A percentile compares a stretch with the other conserved stretches of the same genome.
Conservation (phyloP, 2,329 filamentous ascomycete genomes). For the Talaromyces albobiverticillius region DNA sequence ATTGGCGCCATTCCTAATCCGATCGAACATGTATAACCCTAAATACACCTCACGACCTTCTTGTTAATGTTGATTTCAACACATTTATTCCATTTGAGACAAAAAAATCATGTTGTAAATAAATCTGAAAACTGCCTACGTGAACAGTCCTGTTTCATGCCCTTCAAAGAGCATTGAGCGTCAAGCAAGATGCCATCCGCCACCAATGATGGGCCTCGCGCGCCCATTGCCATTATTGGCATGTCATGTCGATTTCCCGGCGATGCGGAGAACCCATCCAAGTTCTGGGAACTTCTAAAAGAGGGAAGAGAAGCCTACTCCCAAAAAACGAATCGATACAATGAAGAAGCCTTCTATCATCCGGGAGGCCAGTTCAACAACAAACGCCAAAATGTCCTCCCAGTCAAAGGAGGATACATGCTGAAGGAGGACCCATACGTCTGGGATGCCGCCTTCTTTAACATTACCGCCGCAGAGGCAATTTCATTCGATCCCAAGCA, state of each 20-base stretch:
- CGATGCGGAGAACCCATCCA: conserved; percentile 13
- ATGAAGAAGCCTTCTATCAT: conserved; percentile 17
- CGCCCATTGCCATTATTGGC: conserved; percentile 23
- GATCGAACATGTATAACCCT: no score
- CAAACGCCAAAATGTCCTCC: neutral
- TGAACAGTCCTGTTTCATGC: no score
- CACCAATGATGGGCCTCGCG: no score
- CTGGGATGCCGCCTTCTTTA: conserved; percentile 25
- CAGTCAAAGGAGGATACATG: conserved; percentile 19
- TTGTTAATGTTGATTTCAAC: no score
- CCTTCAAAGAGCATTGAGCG: no score
- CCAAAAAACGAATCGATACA: neutral
- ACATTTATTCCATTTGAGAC: no score
- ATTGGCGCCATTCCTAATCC: no score
- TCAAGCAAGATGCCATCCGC: no score
- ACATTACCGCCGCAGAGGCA: conserved; percentile 15
- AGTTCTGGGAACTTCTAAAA: conserved; percentile 21
- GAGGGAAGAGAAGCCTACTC: neutral
- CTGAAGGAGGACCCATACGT: conserved; percentile 17
- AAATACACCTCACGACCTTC: no score
- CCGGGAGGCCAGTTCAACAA: conserved; percentile 8
- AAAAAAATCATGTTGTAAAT: no score
- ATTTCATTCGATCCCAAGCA: conserved; percentile 13
- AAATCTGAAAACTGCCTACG: no score
- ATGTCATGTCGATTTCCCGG: conserved; percentile 22